A percentile compares a stretch with the other conserved stretches of the same genome.
phyloP scores from a whole-genome alignment of 108 stramenopile species.

The Pseudonitzschia pungens region DNA sequence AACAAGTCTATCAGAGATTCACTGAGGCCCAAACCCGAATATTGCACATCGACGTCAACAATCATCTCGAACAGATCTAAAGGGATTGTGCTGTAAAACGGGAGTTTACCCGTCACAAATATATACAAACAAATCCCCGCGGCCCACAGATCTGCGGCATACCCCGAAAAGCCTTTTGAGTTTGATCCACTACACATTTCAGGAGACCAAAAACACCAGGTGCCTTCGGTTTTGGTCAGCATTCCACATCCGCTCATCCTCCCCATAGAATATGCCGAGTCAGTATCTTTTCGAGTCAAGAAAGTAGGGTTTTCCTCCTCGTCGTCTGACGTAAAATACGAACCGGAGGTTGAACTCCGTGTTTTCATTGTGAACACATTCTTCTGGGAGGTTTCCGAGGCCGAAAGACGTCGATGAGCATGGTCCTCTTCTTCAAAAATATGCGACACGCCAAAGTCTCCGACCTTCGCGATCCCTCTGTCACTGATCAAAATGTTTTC shows the following conservation, averaged over 20 bases:
- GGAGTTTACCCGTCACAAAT: conserved; percentile 80
- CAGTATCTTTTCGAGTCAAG: conserved; percentile 52
- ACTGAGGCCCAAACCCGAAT: conserved; percentile 51
- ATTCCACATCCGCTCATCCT: conserved; percentile 56
- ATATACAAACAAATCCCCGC: conserved; percentile 88
- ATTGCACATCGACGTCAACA: conserved; percentile 48
- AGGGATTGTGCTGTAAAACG: conserved; percentile 77
- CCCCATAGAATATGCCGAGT: conserved; percentile 62
- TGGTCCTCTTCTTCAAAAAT: conserved; percentile 75
- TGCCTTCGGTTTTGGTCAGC: conserved; percentile 85
- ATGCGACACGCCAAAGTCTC: conserved; percentile 89
- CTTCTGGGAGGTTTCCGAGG: background rate
- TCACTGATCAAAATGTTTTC: conserved; percentile 77
- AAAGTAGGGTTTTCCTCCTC: background rate
- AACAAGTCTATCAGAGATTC: conserved; percentile 58
- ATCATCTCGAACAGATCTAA: conserved; percentile 73
- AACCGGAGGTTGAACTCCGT: background rate
- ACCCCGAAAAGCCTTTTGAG: conserved; percentile 68
- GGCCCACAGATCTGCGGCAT: conserved; percentile 91
- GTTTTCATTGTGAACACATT: background rate
- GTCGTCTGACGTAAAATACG: background rate
- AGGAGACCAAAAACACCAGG: conserved; percentile 87
- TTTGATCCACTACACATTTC: conserved; percentile 73
- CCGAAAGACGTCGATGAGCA: conserved; percentile 3
- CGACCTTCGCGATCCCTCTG: conserved; percentile 74